Conservation (phyloP, 2,329 filamentous ascomycete species). For the Penicillium rolfsii region DNA sequence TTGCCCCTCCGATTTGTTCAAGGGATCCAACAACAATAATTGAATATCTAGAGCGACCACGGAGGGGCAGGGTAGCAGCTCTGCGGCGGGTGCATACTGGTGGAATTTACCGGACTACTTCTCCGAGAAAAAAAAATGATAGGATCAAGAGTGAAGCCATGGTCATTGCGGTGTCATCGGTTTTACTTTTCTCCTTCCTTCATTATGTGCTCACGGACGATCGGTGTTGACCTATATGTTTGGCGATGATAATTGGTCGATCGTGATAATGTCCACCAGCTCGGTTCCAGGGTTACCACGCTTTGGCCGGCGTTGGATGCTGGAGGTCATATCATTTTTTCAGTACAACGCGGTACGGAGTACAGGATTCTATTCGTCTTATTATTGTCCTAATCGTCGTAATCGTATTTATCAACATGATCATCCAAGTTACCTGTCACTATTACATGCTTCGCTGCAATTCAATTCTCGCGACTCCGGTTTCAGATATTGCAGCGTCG, state of each 20-base stretch:
- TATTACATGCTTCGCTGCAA: not conserved
- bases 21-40: not conserved
- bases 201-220: not conserved
- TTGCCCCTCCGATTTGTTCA: not conserved
- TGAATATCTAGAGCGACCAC: not conserved
- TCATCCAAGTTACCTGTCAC: too few relatives aligned
- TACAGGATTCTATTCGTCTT: not conserved
- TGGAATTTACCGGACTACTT: not conserved
- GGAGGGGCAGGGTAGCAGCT: not conserved
- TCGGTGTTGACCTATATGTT: not conserved
- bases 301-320: not conserved
- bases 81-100: not conserved
- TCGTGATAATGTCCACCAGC: not conserved
- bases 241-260: conserved; percentile 7
- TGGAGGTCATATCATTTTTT: not conserved
- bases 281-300: conserved; percentile 6
- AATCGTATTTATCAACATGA: not conserved
- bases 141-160: not conserved
- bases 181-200: not conserved
- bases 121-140: not conserved
- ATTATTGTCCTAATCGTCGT: not conserved
- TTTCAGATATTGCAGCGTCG: not conserved
- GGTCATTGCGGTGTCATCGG: not conserved
- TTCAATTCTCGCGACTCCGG: not conserved
- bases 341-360: not conserved